Conservation (phyloP, 441 rosid genomes). For the Populus tomentosa region DNA sequence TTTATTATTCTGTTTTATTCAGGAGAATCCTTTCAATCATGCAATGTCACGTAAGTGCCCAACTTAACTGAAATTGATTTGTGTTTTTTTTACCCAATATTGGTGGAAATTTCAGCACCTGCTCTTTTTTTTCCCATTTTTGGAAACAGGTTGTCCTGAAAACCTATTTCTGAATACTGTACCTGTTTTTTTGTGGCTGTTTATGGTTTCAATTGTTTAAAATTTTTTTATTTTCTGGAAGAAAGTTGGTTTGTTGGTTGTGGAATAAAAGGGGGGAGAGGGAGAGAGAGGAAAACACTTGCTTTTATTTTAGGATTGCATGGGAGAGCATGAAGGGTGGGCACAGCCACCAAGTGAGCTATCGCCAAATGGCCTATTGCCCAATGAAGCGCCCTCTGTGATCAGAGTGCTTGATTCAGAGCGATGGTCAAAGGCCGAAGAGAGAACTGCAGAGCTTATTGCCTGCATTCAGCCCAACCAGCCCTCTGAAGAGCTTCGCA, state of each 20-base stretch:
- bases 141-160: background rate
- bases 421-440: conserved; percentile 83
- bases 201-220: background rate
- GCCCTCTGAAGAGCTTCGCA: conserved; percentile 76
- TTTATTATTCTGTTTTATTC: background rate
- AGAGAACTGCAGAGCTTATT: conserved; percentile 78
- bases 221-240: background rate
- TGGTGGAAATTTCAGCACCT: conserved; percentile 7
- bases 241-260: conserved; percentile 4
- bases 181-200: background rate
- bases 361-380: conserved; percentile 74
- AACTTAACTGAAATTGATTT: conserved; percentile 1
- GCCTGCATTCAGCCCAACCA: conserved; percentile 76
- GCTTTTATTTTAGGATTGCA: conserved; percentile 37
- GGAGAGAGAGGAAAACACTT: conserved; percentile 34
- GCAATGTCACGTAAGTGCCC: background rate
- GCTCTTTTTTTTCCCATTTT: background rate
- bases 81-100: background rate
- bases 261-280: background rate
- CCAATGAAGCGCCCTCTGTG: conserved; percentile 67
- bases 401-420: conserved; percentile 47
- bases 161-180: background rate
- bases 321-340: conserved; percentile 83
- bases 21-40: background rate
- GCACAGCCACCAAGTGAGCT: conserved; percentile 56